These are phyloP conservation scores for Heritiera fomes DNA, from an alignment of 345 rosid species.

Conservation along the genomic window DNA sequence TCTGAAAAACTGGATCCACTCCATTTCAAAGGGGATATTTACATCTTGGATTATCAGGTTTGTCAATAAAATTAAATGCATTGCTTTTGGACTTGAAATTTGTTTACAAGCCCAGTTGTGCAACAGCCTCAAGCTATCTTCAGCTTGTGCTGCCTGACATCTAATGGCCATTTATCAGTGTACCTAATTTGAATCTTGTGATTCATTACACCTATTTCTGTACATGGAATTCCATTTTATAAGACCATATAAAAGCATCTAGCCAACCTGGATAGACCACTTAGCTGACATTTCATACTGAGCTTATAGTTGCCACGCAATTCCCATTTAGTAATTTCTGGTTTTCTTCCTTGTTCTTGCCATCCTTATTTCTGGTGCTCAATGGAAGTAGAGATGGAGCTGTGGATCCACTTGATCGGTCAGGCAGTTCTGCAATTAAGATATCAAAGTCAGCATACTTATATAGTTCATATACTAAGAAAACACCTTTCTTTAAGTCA, in stretches of 20 bases:
- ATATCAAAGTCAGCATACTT: background rate
- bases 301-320: conserved; percentile 33
- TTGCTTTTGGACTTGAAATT: conserved; percentile 16
- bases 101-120: conserved; percentile 12
- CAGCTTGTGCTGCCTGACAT: conserved; percentile 35
- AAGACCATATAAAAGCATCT: conserved; percentile 9
- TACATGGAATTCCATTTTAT: conserved; percentile 10
- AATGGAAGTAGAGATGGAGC: conserved; percentile 49
- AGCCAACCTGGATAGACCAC: background rate
- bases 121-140: conserved; percentile 51
- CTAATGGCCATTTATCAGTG: conserved; percentile 29
- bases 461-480: background rate
- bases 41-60: background rate
- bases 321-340: conserved; percentile 58
- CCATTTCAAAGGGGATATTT: conserved; percentile 14
- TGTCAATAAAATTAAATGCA: conserved; percentile 8
- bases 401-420: conserved; percentile 50
- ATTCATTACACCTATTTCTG: conserved; percentile 22
- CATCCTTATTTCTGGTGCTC: conserved; percentile 52
- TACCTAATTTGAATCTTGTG: conserved; percentile 18
- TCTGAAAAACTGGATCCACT: conserved; percentile 7
- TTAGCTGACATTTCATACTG: conserved; percentile 25
- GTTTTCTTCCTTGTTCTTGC: conserved; percentile 63
- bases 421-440: conserved; percentile 60
- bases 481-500: background rate